phyloP scores from a whole-genome alignment of 2,329 filamentous ascomycete genomes.

The Claviceps lovelessii region DNA sequence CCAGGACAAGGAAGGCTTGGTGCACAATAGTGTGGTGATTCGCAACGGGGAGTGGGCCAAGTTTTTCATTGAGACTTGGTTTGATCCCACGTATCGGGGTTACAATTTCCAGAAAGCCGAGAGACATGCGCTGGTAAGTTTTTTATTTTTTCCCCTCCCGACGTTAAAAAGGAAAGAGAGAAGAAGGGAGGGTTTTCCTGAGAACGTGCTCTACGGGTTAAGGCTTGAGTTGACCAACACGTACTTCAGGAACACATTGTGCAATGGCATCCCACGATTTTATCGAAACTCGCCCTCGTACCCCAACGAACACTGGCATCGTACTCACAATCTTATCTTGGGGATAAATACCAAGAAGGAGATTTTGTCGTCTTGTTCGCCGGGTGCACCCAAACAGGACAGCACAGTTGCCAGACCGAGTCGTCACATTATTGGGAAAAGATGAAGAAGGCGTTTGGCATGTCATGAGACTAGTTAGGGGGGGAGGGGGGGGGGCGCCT shows the following conservation, averaged over 20 bases:
- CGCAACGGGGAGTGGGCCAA: constrained; percentile 79
- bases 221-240: not conserved
- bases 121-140: constrained; percentile 67
- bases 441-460: constrained; percentile 29
- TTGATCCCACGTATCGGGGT: constrained; percentile 79
- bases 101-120: constrained; percentile 98
- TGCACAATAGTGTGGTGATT: constrained; percentile 63
- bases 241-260: constrained; percentile 59
- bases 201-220: too few species aligned
- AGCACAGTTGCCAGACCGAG: constrained; percentile 56
- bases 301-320: constrained; percentile 74
- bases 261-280: constrained; percentile 93
- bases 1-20: constrained; percentile 71
- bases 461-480: not conserved
- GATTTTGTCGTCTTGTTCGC: constrained; percentile 73
- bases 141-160: not conserved
- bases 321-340: constrained; percentile 46
- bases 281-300: constrained; percentile 79
- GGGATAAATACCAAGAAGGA: constrained; percentile 61
- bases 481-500: too few species aligned
- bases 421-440: constrained; percentile 39
- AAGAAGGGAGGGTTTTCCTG: not conserved
- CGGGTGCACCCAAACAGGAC: constrained; percentile 47
- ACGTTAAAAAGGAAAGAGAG: not conserved
- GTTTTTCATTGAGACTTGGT: constrained; percentile 91